Evolutionary conservation across 2,329 filamentous ascomycete species (phyloP).

Genomic region (Aureobasidium sp.): DNA sequence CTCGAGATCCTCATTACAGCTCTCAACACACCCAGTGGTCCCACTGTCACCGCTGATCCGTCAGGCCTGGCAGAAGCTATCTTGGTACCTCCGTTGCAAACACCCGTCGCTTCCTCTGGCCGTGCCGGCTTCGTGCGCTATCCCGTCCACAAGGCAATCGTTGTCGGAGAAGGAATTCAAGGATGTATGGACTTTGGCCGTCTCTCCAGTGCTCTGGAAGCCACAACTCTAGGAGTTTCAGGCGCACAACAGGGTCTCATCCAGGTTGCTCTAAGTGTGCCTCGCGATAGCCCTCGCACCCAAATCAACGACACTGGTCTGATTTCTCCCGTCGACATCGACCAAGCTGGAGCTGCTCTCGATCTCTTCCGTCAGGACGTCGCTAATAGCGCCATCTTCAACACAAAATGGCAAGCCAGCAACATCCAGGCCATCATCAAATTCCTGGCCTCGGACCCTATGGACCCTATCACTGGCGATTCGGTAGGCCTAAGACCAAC

Average conservation of each 20-base stretch:
- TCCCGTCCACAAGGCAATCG: constrained; percentile 73
- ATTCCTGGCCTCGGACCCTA: constrained; percentile 20
- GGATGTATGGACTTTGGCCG: constrained; percentile 51
- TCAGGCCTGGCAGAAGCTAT: constrained; percentile 52
- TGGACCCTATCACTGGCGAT: neutral
- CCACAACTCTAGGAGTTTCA: constrained; percentile 20
- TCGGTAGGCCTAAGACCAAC: constrained; percentile 51
- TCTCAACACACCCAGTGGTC: constrained; percentile 37
- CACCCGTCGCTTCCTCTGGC: constrained; percentile 55
- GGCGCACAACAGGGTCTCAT: constrained; percentile 36
- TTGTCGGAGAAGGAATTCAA: constrained; percentile 65
- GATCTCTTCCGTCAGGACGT: constrained; percentile 28
- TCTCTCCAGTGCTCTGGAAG: constrained; percentile 26
- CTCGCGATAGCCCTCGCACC: constrained; percentile 19
- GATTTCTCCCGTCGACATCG: constrained; percentile 51
- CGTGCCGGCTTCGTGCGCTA: constrained; percentile 61
- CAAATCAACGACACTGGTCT: constrained; percentile 23
- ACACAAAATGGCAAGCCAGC: constrained; percentile 28
- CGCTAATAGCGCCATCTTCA: constrained; percentile 28
- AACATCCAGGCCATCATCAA: constrained; percentile 22
- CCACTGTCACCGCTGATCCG: constrained; percentile 23
- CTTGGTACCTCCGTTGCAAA: constrained; percentile 66
- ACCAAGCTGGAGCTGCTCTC: constrained; percentile 55
- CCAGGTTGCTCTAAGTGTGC: constrained; percentile 51
- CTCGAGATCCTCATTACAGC: constrained; percentile 56